Conservation (phyloP, 2,329 filamentous ascomycete species). For the Paecilomyces sp. region DNA sequence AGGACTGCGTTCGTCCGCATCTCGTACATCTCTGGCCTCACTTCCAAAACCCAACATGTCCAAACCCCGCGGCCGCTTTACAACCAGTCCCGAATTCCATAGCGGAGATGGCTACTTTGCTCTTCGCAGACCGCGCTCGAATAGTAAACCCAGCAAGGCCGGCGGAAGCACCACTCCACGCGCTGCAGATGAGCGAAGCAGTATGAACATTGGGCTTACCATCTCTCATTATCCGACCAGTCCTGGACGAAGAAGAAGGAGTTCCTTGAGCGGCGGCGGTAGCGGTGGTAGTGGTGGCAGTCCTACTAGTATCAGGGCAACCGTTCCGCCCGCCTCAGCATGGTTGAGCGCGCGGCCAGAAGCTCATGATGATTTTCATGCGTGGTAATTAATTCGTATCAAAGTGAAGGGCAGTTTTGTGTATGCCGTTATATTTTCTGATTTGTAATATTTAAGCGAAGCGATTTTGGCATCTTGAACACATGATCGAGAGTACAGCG, state of each 20-base stretch:
- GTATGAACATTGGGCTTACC: conserved; percentile 9
- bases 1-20: background rate
- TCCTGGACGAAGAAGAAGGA: background rate
- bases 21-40: background rate
- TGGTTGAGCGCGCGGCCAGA: background rate
- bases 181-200: conserved; percentile 13
- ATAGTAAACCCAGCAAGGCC: background rate
- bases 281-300: background rate
- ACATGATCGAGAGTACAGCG: background rate
- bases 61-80: background rate
- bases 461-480: background rate
- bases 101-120: conserved; percentile 12
- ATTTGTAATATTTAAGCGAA: background rate
- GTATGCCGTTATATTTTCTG: background rate
- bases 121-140: conserved; percentile 9
- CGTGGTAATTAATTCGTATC: background rate
- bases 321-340: background rate
- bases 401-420: background rate
- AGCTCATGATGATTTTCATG: background rate
- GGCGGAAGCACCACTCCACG: conserved; percentile 15
- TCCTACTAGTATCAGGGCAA: background rate
- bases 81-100: background rate
- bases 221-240: conserved; percentile 16
- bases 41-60: background rate
- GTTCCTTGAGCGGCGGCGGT: background rate